Evolutionary conservation across 2,329 filamentous ascomycete genomes (phyloP).

Genomic region (Colletotrichum chrysophilum): DNA sequence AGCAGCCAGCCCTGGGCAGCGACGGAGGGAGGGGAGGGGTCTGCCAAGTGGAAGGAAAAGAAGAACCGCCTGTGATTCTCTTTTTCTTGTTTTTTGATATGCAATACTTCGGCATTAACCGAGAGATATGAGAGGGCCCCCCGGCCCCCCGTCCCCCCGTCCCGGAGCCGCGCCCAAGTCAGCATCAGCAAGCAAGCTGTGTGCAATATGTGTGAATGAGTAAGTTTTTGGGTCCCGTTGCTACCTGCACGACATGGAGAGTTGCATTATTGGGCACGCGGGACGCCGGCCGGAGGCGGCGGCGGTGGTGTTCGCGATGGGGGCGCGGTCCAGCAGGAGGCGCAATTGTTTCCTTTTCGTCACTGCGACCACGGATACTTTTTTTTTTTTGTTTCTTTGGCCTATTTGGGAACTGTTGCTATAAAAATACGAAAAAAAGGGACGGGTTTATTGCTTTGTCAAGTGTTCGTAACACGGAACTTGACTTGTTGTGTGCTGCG

Average conservation of each 20-base stretch:
- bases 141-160: neutral
- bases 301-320: neutral
- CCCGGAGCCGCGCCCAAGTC: neutral
- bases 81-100: neutral
- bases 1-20: neutral
- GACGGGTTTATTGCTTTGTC: neutral
- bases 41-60: neutral
- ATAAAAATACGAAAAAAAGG: neutral
- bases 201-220: neutral
- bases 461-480: neutral
- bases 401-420: conserved; percentile 1
- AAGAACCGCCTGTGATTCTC: neutral
- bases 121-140: neutral
- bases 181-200: neutral
- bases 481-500: neutral
- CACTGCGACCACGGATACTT: neutral
- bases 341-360: neutral
- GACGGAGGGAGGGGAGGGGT: neutral
- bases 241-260: neutral
- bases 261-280: neutral
- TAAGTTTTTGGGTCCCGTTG: neutral
- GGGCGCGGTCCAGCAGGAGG: neutral
- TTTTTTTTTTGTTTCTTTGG: neutral
- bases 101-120: conserved; percentile 7
- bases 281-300: neutral